Percentiles rank a stretch among this genome's conserved stretches.
Evolutionary conservation across 2,329 filamentous ascomycete genomes (phyloP).

Genomic region (Curvularia lunata): DNA sequence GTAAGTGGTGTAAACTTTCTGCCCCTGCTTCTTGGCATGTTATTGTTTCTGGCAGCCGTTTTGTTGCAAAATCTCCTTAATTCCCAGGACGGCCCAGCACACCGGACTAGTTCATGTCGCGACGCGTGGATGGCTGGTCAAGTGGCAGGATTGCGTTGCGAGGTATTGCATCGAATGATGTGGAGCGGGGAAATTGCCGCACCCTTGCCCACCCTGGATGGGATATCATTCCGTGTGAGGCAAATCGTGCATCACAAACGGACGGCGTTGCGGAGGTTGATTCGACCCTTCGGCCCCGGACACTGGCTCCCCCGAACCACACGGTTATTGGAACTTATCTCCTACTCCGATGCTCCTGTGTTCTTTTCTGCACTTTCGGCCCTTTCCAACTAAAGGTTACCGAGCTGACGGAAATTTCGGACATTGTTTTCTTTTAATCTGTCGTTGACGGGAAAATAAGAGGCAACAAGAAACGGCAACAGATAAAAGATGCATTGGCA

Average conservation of each 20-base stretch:
- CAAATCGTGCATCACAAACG: conserved; percentile 3
- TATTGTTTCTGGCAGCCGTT: conserved; percentile 9
- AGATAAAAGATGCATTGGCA: not conserved
- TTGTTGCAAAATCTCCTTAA: conserved; percentile 25
- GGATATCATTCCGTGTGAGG: not conserved
- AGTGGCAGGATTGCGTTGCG: not conserved
- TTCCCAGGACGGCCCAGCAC: not conserved
- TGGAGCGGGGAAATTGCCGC: conserved; percentile 14
- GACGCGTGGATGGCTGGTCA: conserved; percentile 9
- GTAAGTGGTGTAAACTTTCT: conserved; percentile 44
- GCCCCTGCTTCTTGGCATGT: not conserved
- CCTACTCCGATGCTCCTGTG: not conserved
- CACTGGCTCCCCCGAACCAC: not conserved
- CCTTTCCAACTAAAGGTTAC: not conserved
- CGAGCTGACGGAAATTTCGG: not conserved
- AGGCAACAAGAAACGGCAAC: not conserved
- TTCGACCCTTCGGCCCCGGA: conserved; percentile 12
- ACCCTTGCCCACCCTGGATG: conserved; percentile 3
- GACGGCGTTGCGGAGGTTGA: not conserved
- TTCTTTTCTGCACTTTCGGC: not conserved
- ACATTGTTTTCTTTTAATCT: not conserved
- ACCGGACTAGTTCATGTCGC: not conserved
- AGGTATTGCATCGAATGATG: conserved; percentile 8
- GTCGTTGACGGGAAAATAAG: not conserved
- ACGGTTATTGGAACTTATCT: not conserved